Percentiles rank a stretch among this genome's conserved stretches.
These are phyloP conservation scores for Hydnomerulius pinastri DNA, from an alignment of 768 basidiomycete genomes.

Conservation along the genomic window DNA sequence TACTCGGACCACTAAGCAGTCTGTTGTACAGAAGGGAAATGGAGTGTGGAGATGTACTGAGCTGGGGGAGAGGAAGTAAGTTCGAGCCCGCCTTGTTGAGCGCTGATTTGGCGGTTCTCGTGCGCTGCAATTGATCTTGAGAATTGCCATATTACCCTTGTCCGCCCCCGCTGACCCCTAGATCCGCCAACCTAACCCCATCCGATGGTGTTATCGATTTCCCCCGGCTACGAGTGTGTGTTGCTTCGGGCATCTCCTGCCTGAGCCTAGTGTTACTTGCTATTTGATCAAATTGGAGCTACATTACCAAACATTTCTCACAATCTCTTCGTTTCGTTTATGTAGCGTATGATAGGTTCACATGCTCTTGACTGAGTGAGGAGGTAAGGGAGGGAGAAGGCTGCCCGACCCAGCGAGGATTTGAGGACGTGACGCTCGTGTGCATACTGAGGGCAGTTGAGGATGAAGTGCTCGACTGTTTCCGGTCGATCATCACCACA, in stretches of 20 bases:
- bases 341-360: not conserved
- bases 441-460: constrained; percentile 26
- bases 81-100: not conserved
- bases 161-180: no score
- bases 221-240: not conserved
- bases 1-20: not conserved
- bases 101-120: not conserved
- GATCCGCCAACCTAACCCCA: not conserved
- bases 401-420: not conserved
- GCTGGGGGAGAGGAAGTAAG: not conserved
- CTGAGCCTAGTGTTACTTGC: not conserved
- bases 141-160: not conserved
- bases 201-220: not conserved
- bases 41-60: not conserved
- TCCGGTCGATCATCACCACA: constrained; percentile 23
- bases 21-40: not conserved
- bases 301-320: not conserved
- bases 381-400: constrained; percentile 1
- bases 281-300: not conserved
- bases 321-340: constrained; percentile 5
- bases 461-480: constrained; percentile 32
- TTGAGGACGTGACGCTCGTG: not conserved
- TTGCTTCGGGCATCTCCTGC: not conserved
- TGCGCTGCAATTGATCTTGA: not conserved
- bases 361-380: not conserved